Conservation (phyloP, 2,329 filamentous ascomycete genomes). For the Exserohilum rostratum region DNA sequence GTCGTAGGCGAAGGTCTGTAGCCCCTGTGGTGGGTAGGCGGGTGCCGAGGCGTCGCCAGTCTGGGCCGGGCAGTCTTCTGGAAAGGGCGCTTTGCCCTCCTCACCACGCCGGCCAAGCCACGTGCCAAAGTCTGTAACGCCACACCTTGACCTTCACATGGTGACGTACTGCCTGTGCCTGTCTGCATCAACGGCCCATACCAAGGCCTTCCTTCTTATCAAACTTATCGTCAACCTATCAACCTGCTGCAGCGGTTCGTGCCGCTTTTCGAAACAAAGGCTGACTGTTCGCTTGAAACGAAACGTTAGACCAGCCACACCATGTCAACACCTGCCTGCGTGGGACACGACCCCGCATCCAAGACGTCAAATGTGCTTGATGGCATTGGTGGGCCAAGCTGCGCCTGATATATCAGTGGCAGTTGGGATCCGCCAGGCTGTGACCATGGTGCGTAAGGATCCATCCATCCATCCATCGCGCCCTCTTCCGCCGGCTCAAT, state of each 20-base stretch:
- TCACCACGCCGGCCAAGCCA: neutral
- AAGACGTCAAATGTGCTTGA: neutral
- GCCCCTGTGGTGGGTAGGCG: neutral
- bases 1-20: neutral
- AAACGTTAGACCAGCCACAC: slow-evolving; percentile 11
- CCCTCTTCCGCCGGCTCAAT: neutral
- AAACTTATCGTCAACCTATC: slow-evolving; percentile 16
- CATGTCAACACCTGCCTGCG: neutral
- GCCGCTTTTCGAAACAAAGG: slow-evolving; percentile 24
- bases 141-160: neutral
- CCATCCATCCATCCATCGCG: neutral
- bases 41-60: too few species aligned
- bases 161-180: slow-evolving; percentile 2
- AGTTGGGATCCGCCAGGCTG: neutral
- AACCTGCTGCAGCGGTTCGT: slow-evolving; percentile 19
- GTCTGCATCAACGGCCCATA: slow-evolving; percentile 18
- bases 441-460: too few species aligned
- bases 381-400: neutral
- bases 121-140: neutral
- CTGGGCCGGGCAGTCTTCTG: neutral
- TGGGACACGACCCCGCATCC: neutral
- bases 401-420: neutral
- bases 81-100: neutral
- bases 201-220: slow-evolving; percentile 27
- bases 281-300: slow-evolving; percentile 19